A percentile compares a stretch with the other conserved stretches of the same genome.
Conservation (phyloP, 495 filamentous ascomycete species). For the Apiosordaria backusii region DNA sequence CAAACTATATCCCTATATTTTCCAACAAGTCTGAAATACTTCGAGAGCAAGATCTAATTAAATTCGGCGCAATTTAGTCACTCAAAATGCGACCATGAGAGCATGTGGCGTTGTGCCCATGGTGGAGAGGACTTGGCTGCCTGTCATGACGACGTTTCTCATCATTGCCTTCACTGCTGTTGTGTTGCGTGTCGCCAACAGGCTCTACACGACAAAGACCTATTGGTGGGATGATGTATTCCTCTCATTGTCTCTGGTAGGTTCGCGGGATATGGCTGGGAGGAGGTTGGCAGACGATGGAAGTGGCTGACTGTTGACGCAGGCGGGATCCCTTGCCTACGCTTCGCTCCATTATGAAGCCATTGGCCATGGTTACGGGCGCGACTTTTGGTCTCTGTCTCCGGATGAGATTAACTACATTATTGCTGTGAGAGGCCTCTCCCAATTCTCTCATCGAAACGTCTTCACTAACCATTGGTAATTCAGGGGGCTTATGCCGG, state of each 20-base stretch:
- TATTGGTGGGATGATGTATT: conserved; percentile 22
- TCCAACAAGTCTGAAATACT: too few relatives aligned
- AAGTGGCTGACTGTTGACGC: background rate
- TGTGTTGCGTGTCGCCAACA: conserved; percentile 9
- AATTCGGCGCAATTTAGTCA: too few relatives aligned
- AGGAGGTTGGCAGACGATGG: background rate
- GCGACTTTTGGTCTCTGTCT: conserved; percentile 34
- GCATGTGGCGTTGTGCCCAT: conserved; percentile 11
- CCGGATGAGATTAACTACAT: conserved; percentile 25
- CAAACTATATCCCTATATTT: too few relatives aligned
- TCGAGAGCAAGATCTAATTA: too few relatives aligned
- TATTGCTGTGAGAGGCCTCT: background rate
- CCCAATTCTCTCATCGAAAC: background rate
- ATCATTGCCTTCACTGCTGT: conserved; percentile 10
- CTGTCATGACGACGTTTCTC: conserved; percentile 15
- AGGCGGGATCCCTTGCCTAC: conserved; percentile 8
- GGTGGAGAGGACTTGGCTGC: conserved; percentile 9
- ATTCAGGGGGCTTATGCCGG: conserved; percentile 20
- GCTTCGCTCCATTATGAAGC: conserved; percentile 12
- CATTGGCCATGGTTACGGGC: conserved; percentile 30
- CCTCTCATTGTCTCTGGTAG: conserved; percentile 11
- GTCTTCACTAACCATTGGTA: background rate
- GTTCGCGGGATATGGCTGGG: too few relatives aligned
- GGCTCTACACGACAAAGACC: conserved; percentile 8
- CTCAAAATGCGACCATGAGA: conserved; percentile 17